These are phyloP conservation scores for Penicillium nordicum DNA, from an alignment of 2,329 filamentous ascomycete genomes.

Conservation along the genomic window DNA sequence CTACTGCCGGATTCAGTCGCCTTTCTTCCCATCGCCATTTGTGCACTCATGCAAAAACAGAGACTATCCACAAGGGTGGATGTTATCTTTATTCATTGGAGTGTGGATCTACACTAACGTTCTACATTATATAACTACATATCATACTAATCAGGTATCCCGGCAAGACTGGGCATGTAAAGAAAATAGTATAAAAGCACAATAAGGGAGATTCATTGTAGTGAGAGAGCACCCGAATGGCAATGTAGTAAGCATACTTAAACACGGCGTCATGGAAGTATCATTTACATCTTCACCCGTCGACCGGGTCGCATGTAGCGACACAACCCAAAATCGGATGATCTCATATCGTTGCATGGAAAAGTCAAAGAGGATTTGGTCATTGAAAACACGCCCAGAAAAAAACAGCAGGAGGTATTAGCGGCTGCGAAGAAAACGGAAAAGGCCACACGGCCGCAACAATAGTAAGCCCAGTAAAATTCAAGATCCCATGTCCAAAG, in stretches of 20 bases:
- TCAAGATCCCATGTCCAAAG: conserved; percentile 31
- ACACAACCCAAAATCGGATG: conserved; percentile 20
- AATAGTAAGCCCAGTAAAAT: conserved; percentile 34
- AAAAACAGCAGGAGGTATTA: conserved; percentile 37
- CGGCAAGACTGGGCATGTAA: background rate
- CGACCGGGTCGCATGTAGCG: conserved; percentile 24
- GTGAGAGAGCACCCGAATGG: conserved; percentile 21
- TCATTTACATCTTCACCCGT: conserved; percentile 44
- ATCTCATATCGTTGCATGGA: conserved; percentile 28
- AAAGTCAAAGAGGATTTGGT: conserved; percentile 30
- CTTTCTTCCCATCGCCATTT: background rate
- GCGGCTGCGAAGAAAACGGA: conserved; percentile 33
- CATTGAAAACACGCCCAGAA: conserved; percentile 34
- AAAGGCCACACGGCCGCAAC: conserved; percentile 28
- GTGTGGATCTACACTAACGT: background rate
- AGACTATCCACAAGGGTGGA: background rate
- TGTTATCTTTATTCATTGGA: background rate
- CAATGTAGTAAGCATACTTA: conserved; percentile 27
- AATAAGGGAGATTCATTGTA: conserved; percentile 19
- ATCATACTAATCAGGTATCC: background rate
- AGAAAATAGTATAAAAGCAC: background rate
- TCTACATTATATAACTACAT: background rate
- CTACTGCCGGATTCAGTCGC: background rate
- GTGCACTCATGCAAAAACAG: too few relatives aligned
- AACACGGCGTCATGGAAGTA: conserved; percentile 37